These are phyloP conservation scores for Bolboschoenoplectus hybrid DNA, from an alignment of 202 grass and related monocot species.

Conservation along the genomic window DNA sequence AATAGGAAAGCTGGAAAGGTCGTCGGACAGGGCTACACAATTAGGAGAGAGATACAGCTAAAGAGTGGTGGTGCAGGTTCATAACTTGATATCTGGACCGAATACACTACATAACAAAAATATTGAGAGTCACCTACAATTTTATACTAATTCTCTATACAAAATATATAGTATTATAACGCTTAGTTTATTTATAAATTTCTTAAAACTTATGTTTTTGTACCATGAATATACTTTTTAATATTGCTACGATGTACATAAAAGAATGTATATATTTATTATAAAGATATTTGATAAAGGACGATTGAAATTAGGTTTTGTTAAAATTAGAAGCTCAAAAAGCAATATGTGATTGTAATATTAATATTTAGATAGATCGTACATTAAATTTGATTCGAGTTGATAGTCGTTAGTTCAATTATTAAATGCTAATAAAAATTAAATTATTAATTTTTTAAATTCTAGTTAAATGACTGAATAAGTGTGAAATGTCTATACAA, in stretches of 20 bases:
- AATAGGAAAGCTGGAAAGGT: constrained; percentile 6
- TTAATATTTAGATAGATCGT: background rate
- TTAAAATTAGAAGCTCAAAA: too few species aligned
- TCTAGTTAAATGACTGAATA: background rate
- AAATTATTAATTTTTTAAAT: background rate
- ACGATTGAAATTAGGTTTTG: too few species aligned
- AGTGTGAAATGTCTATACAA: background rate
- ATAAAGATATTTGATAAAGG: too few species aligned
- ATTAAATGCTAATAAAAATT: background rate
- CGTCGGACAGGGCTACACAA: background rate
- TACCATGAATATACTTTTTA: too few species aligned
- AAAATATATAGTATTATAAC: too few species aligned
- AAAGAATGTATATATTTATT: too few species aligned
- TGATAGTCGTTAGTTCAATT: background rate
- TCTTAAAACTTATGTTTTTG: too few species aligned
- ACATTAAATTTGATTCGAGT: background rate
- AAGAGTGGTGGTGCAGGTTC: background rate
- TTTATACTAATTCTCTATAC: too few species aligned
- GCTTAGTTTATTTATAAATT: too few species aligned
- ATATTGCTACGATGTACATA: too few species aligned
- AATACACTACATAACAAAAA: background rate
- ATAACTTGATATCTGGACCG: background rate
- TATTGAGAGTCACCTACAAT: too few species aligned
- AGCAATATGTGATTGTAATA: background rate
- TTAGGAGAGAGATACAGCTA: background rate